Evolutionary conservation across 2,329 filamentous ascomycete species (phyloP).

Genomic region (Alternaria solani): DNA sequence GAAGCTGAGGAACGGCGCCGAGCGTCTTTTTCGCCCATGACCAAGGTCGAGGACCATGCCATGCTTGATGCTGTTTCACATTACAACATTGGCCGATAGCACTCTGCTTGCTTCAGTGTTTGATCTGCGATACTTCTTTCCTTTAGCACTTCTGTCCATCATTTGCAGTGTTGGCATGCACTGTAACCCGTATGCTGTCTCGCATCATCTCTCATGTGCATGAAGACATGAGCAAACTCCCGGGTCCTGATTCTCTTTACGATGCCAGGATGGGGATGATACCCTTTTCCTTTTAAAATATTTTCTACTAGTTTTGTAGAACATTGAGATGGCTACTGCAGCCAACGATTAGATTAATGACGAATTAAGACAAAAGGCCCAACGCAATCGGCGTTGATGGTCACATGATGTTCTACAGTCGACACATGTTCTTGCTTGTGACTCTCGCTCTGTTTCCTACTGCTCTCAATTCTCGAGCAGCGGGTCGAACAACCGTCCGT

Average conservation of each 20-base stretch:
- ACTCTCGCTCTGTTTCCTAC: not conserved
- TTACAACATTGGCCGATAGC: conserved; percentile 8
- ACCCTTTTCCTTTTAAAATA: not conserved
- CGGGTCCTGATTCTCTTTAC: not conserved
- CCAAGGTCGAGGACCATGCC: conserved; percentile 11
- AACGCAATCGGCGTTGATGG: not conserved
- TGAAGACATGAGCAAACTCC: not conserved
- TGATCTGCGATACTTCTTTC: not conserved
- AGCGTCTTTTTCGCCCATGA: conserved; percentile 31
- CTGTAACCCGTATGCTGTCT: not conserved
- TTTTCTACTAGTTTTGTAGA: not conserved
- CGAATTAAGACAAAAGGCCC: not conserved
- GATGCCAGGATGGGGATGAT: not conserved
- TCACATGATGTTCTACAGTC: not conserved
- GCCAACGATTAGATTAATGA: conserved; percentile 2
- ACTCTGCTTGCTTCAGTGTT: not conserved
- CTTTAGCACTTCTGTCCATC: not conserved
- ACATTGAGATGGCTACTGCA: not conserved
- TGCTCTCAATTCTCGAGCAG: not conserved
- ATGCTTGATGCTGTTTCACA: conserved; percentile 10
- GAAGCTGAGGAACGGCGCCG: conserved; percentile 39
- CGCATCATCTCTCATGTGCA: not conserved
- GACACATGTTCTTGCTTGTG: not conserved
- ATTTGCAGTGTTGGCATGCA: not conserved
- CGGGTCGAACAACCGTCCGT: not conserved